Percentiles rank a stretch among this genome's conserved stretches.
Evolutionary conservation across 306 rosid genomes (phyloP).

Genomic region (Begonia peltatifolia): DNA sequence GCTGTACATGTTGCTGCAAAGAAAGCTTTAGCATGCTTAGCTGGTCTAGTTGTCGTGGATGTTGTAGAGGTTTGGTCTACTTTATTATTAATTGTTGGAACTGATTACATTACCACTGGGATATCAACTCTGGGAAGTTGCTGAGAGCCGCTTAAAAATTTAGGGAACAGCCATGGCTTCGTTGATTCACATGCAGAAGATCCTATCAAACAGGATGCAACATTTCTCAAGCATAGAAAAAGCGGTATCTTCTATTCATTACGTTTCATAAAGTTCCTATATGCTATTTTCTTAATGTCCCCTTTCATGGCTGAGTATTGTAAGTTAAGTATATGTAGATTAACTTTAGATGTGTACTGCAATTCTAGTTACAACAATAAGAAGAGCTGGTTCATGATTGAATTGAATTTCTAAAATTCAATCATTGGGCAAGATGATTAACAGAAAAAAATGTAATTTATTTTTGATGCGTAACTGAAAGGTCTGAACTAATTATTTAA

Average conservation of each 20-base stretch:
- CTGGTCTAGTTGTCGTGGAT: conserved; percentile 92
- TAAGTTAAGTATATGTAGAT: too few relatives aligned
- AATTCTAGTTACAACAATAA: too few relatives aligned
- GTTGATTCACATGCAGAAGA: conserved; percentile 87
- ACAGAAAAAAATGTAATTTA: too few relatives aligned
- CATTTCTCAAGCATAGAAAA: conserved; percentile 82
- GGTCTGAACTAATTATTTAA: too few relatives aligned
- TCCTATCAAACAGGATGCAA: conserved; percentile 68
- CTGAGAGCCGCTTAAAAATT: conserved; percentile 14
- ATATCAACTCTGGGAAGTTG: not conserved
- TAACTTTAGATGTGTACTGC: too few relatives aligned
- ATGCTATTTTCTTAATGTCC: too few relatives aligned
- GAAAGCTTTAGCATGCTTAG: conserved; percentile 51
- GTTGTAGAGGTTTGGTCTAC: conserved; percentile 80
- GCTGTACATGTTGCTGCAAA: conserved; percentile 89
- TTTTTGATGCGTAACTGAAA: too few relatives aligned
- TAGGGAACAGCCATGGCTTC: conserved; percentile 99
- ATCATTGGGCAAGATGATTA: too few relatives aligned
- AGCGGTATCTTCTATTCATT: conserved; percentile 37
- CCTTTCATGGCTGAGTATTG: too few relatives aligned
- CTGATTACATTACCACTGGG: conserved; percentile 5
- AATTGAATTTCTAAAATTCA: too few relatives aligned
- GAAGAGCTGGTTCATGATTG: too few relatives aligned
- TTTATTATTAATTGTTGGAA: conserved; percentile 5
- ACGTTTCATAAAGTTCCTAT: too few relatives aligned